These are phyloP conservation scores for Avicennia marina DNA, from an alignment of 257 asterid genomes.

Conservation along the genomic window DNA sequence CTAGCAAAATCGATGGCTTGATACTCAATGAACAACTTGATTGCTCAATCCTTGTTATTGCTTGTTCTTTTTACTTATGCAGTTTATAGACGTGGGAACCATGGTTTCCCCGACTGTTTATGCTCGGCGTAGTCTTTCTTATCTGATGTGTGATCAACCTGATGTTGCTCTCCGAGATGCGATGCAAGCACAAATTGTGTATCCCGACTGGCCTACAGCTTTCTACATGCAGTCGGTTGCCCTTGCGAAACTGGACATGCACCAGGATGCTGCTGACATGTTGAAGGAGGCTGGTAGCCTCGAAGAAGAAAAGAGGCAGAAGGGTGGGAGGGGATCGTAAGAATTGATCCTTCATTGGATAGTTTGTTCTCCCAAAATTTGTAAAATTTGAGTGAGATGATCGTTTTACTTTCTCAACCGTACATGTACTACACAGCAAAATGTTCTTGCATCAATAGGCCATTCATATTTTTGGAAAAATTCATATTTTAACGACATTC, in stretches of 20 bases:
- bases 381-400: no score
- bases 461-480: no score
- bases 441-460: no score
- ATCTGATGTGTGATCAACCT: constrained; percentile 93
- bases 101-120: constrained; percentile 95
- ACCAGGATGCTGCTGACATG: constrained; percentile 98
- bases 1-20: no score
- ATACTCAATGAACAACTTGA: background rate
- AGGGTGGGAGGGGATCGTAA: constrained; percentile 53
- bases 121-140: constrained; percentile 83
- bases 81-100: constrained; percentile 94
- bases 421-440: no score
- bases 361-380: no score
- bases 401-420: no score
- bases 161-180: constrained; percentile 94
- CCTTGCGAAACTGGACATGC: constrained; percentile 89
- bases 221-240: constrained; percentile 98
- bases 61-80: constrained; percentile 19
- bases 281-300: constrained; percentile 78
- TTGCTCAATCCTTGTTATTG: background rate
- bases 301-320: constrained; percentile 85
- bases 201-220: constrained; percentile 93
- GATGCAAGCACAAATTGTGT: constrained; percentile 91
- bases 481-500: no score
- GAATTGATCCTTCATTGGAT: no score